These are phyloP conservation scores for Russula dissimulans DNA, from an alignment of 768 basidiomycete genomes.

Conservation along the genomic window DNA sequence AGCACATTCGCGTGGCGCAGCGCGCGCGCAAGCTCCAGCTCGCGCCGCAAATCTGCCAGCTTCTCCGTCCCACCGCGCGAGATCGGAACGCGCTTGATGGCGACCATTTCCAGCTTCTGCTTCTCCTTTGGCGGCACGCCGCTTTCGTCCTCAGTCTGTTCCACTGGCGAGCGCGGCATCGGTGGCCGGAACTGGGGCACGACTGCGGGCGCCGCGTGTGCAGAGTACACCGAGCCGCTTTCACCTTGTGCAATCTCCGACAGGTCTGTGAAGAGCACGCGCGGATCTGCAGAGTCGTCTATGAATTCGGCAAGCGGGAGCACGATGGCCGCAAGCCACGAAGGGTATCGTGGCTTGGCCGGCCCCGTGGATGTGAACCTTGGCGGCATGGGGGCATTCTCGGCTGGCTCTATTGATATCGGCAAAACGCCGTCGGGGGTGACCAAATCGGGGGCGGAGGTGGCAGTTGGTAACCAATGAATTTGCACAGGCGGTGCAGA, in stretches of 20 bases:
- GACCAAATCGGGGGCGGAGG: neutral
- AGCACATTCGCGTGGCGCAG: slow-evolving; percentile 56
- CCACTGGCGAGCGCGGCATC: slow-evolving; percentile 14
- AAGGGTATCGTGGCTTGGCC: slow-evolving; percentile 41
- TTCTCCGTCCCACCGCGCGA: slow-evolving; percentile 51
- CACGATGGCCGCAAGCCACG: slow-evolving; percentile 55
- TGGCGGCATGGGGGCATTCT: neutral
- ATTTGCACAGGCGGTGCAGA: neutral
- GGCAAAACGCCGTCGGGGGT: neutral
- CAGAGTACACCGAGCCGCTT: slow-evolving; percentile 59
- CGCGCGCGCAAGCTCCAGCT: slow-evolving; percentile 49
- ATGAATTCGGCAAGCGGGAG: slow-evolving; percentile 55
- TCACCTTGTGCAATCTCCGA: slow-evolving; percentile 81
- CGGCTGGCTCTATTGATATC: neutral
- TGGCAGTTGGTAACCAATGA: neutral
- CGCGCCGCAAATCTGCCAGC: slow-evolving; percentile 50
- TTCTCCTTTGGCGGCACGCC: slow-evolving; percentile 20
- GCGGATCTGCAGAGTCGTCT: slow-evolving; percentile 51
- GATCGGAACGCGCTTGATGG: slow-evolving; percentile 67
- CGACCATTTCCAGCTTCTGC: slow-evolving; percentile 33
- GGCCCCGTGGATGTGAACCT: neutral
- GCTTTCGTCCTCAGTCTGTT: no score
- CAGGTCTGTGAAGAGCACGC: slow-evolving; percentile 53
- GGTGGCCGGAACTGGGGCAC: slow-evolving; percentile 7
- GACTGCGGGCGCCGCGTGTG: slow-evolving; percentile 20